These are phyloP conservation scores for Colletotrichum filicis DNA, from an alignment of 2,329 filamentous ascomycete genomes.

Conservation along the genomic window DNA sequence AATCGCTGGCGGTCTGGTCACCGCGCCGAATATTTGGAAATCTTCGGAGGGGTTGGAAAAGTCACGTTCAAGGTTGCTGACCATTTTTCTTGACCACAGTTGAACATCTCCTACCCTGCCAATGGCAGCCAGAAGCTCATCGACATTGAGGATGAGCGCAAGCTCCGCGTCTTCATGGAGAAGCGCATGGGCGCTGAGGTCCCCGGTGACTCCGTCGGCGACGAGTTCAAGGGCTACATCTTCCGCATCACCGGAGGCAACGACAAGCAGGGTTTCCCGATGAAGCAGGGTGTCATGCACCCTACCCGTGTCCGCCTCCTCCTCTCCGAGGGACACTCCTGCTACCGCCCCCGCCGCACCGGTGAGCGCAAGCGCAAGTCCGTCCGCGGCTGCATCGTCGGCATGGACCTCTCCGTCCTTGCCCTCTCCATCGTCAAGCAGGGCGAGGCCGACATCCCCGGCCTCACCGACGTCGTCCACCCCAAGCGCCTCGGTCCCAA, in stretches of 20 bases:
- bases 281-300: conserved; percentile 99
- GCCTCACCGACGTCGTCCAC: conserved; percentile 96
- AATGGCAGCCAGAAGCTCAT: conserved; percentile 99
- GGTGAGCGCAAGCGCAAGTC: conserved; percentile 99
- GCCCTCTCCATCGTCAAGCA: conserved; percentile 98
- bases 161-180: conserved; percentile 99
- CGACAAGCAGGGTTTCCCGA: conserved; percentile 99
- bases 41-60: neutral
- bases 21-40: neutral
- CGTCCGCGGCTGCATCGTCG: conserved; percentile 98
- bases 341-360: conserved; percentile 97
- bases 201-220: conserved; percentile 91
- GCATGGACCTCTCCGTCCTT: conserved; percentile 92
- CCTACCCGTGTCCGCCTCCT: conserved; percentile 98
- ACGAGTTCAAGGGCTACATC: conserved; percentile 99
- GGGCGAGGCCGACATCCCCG: conserved; percentile 93
- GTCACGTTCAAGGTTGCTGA: conserved; percentile 44
- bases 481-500: conserved; percentile 99
- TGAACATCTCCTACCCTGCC: conserved; percentile 88
- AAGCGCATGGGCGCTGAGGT: conserved; percentile 97
- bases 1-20: neutral
- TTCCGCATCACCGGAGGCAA: conserved; percentile 99
- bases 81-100: conserved; percentile 46
- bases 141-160: conserved; percentile 99
- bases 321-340: conserved; percentile 95